A percentile compares a stretch with the other conserved stretches of the same genome.
phyloP scores from a whole-genome alignment of 345 rosid genomes.

The Brassica nigra region DNA sequence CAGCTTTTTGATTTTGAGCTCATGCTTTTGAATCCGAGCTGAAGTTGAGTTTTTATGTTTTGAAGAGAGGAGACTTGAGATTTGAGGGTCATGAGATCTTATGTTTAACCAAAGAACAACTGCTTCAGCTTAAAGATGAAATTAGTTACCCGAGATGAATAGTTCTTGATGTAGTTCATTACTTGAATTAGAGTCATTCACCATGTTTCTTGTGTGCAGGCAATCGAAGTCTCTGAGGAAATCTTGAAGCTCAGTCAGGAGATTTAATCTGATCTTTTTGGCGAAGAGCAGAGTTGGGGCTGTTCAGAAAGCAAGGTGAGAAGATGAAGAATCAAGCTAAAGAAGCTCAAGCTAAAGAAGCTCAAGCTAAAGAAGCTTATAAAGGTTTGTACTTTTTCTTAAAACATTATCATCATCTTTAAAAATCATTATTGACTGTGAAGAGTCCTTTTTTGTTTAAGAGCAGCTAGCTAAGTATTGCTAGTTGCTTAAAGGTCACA shows the following conservation, averaged over 20 bases:
- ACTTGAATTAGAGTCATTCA: not conserved
- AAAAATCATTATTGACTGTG: too few relatives aligned
- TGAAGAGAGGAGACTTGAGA: slow-evolving; percentile 65
- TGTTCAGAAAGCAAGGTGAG: too few relatives aligned
- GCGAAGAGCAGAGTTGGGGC: slow-evolving; percentile 55
- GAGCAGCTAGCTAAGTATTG: slow-evolving; percentile 17
- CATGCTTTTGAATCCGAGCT: not conserved
- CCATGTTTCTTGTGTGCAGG: not conserved
- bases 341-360: too few relatives aligned
- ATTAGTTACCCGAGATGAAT: not conserved
- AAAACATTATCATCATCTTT: too few relatives aligned
- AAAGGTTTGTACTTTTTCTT: too few relatives aligned
- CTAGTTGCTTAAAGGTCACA: slow-evolving; percentile 56
- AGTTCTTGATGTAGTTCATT: not conserved
- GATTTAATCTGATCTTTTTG: slow-evolving; percentile 52
- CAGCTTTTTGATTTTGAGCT: not conserved
- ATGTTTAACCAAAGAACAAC: slow-evolving; percentile 63
- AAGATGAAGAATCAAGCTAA: too few relatives aligned
- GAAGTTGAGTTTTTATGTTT: slow-evolving; percentile 3
- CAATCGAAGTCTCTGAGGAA: slow-evolving; percentile 46
- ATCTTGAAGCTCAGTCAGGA: too few relatives aligned
- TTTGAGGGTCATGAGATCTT: slow-evolving; percentile 66
- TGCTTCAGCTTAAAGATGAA: slow-evolving; percentile 73
- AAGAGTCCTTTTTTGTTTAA: not conserved
- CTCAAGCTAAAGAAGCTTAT: too few relatives aligned